Evolutionary conservation across 495 filamentous ascomycete species (phyloP), one percentile per base, ranked within the genome.

Genomic region (Glarea lozoyensis): DNA sequence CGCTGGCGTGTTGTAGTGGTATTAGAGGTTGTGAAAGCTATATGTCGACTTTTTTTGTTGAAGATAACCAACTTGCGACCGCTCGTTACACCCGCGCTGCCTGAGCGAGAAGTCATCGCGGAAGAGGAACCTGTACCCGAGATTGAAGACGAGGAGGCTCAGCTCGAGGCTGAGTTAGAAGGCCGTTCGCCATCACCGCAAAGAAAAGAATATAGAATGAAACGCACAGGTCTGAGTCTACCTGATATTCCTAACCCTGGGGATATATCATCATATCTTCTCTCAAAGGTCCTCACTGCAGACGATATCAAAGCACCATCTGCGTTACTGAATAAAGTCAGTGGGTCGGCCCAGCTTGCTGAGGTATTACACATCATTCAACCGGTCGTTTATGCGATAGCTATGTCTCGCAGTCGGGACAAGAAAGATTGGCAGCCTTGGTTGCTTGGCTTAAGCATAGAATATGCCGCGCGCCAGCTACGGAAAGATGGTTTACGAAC

Each of bases 241-340:
- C 89, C 93, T 0, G 76, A 70, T 27, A 69, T 98, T 17, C 92
- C 92, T 1, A 78, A 79, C 38, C 76, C 81, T 7, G 71, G 75
- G 19, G 86, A 92, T 54, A 84, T 94, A 19, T 82, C 83, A 19
- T 79, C 74, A 25, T 96, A 92, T 59, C 74, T 98, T 15, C 82
- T 93, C 33, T 79, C 78, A n/a, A 88, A 90, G 40, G 92, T 95
- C 13, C 69, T 98, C 19, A 94, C 86, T 1, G 85, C 93, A 13
- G 93, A 97, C 63, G 92, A 97, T 60, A 88, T 98, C 67, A 95
- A 94, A 59, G 80, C 88, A 3, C 81, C 93, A 0, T 80, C 78
- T 16, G 76, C 82, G 13, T 76, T 98, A 34, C 69, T 97, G 23
- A 89, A 92, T 52, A 71, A 67, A 11, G 74, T 88, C 5, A 78